These are phyloP conservation scores for Schizopora paradoxa DNA, from an alignment of 1,284 basidiomycete species.

Conservation along the genomic window DNA sequence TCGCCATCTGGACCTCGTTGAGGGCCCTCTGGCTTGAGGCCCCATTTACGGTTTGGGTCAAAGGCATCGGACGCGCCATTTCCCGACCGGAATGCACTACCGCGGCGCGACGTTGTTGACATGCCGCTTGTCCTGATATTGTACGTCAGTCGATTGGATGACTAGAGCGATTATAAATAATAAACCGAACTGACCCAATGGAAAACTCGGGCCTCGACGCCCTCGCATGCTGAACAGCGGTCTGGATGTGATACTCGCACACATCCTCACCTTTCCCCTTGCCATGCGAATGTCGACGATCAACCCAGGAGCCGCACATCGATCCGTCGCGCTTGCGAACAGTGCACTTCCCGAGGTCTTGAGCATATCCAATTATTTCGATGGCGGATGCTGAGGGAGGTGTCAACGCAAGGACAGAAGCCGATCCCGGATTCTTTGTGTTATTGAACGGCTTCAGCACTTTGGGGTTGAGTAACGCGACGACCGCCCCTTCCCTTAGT, in stretches of 20 bases:
- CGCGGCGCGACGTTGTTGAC: slow-evolving; percentile 36
- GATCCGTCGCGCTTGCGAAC: slow-evolving; percentile 77
- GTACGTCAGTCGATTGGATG: slow-evolving; percentile 11
- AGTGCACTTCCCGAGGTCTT: slow-evolving; percentile 80
- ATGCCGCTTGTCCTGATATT: slow-evolving; percentile 61
- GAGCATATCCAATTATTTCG: slow-evolving; percentile 79
- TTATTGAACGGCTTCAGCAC: slow-evolving; percentile 74
- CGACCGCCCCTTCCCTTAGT: slow-evolving; percentile 81
- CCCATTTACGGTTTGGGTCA: slow-evolving; percentile 66
- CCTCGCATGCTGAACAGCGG: slow-evolving; percentile 69
- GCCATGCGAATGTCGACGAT: slow-evolving; percentile 59
- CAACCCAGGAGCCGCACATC: slow-evolving; percentile 81
- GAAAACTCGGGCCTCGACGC: slow-evolving; percentile 80
- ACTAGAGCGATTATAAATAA: slow-evolving; percentile 5
- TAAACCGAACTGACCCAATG: slow-evolving; percentile 48
- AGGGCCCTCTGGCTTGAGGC: slow-evolving; percentile 53
- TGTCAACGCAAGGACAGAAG: slow-evolving; percentile 83
- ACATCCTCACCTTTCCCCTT: slow-evolving; percentile 40
- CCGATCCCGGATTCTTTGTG: slow-evolving; percentile 65
- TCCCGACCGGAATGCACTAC: no score
- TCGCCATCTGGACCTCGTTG: slow-evolving; percentile 30
- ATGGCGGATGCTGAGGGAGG: slow-evolving; percentile 79
- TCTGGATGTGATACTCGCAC: slow-evolving; percentile 87
- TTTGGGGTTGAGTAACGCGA: slow-evolving; percentile 86
- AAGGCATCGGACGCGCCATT: slow-evolving; percentile 47